These are phyloP conservation scores for Favolaschia claudopus DNA, from an alignment of 768 basidiomycete genomes.

Conservation along the genomic window DNA sequence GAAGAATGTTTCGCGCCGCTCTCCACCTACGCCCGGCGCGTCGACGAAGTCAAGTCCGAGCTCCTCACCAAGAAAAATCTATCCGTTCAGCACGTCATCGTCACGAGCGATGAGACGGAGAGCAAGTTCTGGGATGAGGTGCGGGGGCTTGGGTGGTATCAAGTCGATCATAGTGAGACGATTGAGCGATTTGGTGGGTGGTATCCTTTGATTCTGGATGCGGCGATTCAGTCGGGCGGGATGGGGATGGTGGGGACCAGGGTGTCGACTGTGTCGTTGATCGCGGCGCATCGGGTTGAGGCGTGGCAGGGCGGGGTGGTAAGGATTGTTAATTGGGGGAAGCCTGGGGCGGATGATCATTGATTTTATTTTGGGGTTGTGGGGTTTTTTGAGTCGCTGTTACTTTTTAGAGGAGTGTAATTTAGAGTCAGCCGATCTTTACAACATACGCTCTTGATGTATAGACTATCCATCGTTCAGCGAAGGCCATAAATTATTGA, in stretches of 20 bases:
- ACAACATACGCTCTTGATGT: too few species aligned
- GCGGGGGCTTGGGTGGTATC: slow-evolving; percentile 36
- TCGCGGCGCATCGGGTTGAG: slow-evolving; percentile 50
- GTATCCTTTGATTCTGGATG: slow-evolving; percentile 51
- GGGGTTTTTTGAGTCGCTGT: too few species aligned
- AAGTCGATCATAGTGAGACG: slow-evolving; percentile 36
- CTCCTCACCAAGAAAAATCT: slow-evolving; percentile 30
- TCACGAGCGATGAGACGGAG: slow-evolving; percentile 35
- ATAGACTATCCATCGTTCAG: too few species aligned
- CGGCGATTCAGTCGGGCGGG: slow-evolving; percentile 53
- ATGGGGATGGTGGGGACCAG: slow-evolving; percentile 57
- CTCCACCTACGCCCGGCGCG: neutral
- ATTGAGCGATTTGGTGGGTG: slow-evolving; percentile 34
- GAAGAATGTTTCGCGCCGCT: neutral
- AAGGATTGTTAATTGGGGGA: slow-evolving; percentile 46
- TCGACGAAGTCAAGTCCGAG: slow-evolving; percentile 25
- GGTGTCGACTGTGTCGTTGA: slow-evolving; percentile 52
- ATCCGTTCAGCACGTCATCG: slow-evolving; percentile 36
- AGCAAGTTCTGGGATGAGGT: slow-evolving; percentile 7
- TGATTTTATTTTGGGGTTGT: too few species aligned
- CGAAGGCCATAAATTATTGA: too few species aligned
- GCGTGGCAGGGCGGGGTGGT: slow-evolving; percentile 53
- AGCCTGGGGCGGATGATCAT: slow-evolving; percentile 44
- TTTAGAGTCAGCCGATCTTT: too few species aligned
- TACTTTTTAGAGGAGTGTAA: too few species aligned